phyloP scores from a whole-genome alignment of 2,329 filamentous ascomycete species.

The Hymenoscyphus repandus region DNA sequence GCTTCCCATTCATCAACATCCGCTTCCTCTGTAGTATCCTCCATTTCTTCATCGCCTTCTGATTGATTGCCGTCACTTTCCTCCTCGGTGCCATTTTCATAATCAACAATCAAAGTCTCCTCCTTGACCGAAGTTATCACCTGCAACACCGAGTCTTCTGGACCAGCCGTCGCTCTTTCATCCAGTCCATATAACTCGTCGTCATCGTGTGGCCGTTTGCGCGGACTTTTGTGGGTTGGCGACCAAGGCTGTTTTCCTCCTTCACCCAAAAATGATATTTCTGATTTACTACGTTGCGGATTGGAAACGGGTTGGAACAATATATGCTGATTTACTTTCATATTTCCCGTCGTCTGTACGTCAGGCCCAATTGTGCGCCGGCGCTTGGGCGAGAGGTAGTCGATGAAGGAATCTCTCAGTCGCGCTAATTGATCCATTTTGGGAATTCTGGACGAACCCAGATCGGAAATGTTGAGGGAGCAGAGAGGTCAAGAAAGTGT shows the following conservation, averaged over 20 bases:
- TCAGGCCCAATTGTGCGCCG: slow-evolving; percentile 25
- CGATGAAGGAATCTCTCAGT: slow-evolving; percentile 26
- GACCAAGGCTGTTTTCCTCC: slow-evolving; percentile 17
- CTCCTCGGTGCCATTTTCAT: background rate
- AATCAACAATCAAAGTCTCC: background rate
- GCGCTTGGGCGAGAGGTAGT: slow-evolving; percentile 30
- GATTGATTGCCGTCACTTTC: background rate
- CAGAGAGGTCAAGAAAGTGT: background rate
- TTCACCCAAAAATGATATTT: slow-evolving; percentile 11
- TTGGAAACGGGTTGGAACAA: slow-evolving; percentile 17
- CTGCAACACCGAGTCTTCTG: slow-evolving; percentile 23
- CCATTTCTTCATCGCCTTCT: background rate
- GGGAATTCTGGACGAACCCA: background rate
- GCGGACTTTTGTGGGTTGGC: slow-evolving; percentile 16
- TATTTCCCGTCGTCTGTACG: slow-evolving; percentile 13
- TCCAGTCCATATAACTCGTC: slow-evolving; percentile 13
- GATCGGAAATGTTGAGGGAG: background rate
- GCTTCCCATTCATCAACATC: background rate
- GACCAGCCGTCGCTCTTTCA: slow-evolving; percentile 6
- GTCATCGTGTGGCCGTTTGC: slow-evolving; percentile 24
- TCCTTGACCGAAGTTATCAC: slow-evolving; percentile 8
- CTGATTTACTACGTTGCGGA: slow-evolving; percentile 13
- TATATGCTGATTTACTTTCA: slow-evolving; percentile 8
- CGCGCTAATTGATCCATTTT: slow-evolving; percentile 26
- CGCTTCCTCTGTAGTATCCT: background rate